phyloP scores from a whole-genome alignment of 441 rosid genomes.

The Erodium texanum region DNA sequence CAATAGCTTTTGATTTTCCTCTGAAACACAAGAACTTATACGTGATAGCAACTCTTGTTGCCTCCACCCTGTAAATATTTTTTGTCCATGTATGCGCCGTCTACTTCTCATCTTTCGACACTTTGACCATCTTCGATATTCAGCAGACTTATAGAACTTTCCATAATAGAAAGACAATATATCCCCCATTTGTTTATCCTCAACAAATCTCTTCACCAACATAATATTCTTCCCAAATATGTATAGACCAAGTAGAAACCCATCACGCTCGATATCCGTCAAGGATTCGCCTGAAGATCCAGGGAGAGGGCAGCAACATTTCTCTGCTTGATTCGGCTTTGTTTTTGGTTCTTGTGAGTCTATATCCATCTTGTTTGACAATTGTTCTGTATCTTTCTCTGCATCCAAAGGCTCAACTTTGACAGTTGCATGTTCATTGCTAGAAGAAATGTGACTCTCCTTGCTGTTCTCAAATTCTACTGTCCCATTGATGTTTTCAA shows the following conservation, averaged over 20 bases:
- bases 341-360: constrained; percentile 26
- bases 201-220: constrained; percentile 48
- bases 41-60: constrained; percentile 66
- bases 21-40: constrained; percentile 37
- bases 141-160: constrained; percentile 49
- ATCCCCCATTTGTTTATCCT: constrained; percentile 51
- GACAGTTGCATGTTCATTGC: constrained; percentile 12
- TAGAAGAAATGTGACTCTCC: constrained; percentile 19
- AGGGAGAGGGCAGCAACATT: constrained; percentile 39
- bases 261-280: constrained; percentile 37
- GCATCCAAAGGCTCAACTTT: constrained; percentile 20
- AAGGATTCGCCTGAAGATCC: constrained; percentile 43
- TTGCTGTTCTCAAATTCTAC: constrained; percentile 24
- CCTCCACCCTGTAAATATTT: constrained; percentile 65
- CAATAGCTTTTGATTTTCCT: constrained; percentile 41
- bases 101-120: constrained; percentile 46
- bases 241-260: constrained; percentile 70
- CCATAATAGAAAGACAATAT: constrained; percentile 66
- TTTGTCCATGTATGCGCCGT: constrained; percentile 45
- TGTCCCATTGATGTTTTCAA: constrained; percentile 28
- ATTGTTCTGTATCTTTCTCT: constrained; percentile 11
- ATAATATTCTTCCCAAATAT: constrained; percentile 65
- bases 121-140: constrained; percentile 58
- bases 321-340: constrained; percentile 27
- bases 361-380: constrained; percentile 23